Base-by-base conservation (phyloP, 371 early-diverging fungal genomes). In the Batrachochytrium dendrobatidis region DNA sequence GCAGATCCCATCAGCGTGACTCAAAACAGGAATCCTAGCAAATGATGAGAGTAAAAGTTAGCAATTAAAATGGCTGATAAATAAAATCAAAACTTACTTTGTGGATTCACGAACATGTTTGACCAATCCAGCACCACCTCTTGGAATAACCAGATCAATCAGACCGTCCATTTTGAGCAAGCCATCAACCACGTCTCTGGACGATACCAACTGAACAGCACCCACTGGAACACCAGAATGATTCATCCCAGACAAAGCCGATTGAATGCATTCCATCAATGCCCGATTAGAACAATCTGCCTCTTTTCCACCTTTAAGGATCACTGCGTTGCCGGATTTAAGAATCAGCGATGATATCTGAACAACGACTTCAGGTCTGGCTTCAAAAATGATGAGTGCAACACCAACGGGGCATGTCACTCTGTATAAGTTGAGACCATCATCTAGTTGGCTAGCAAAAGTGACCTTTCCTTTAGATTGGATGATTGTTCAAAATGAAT, bases 351-450 rank as follows among this genome's bases (percentile, higher is more conserved):
- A 86, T 0, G 94, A 87, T 58, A 97, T 94, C 62, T 97, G 94
- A 24, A 95, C 94, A 20, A 95, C 92, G 1, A 97, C 98, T 71
- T 97, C 98, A n/a, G 98, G 98, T 25, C 98, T 83, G 20, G 98
- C 94, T 71, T 97, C 98, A 62, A 97, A 97, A 56, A 97, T 97
- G 58, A 94, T 91, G 71, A 97, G 72, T 43, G 93, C 72, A 18
- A 94, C 94, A 32, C 98, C 98, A 22, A 97, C 91, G 34, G 98
- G 94, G 33, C 90, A 91, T 1, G 86, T 81, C 8, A 97, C 87
- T 4, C 92, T 81, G 73, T 90, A 95, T 43, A 97, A 68, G 48
- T 90, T 88, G 39, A 97, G 75, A 24, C 83, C 90, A 8, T 82
- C 68, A 65, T 92, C 95, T 35, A 95, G 73, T 57, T 82, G 77